Base-by-base conservation (phyloP, 139 green algal genomes). In the Choricystis sp. region DNA sequence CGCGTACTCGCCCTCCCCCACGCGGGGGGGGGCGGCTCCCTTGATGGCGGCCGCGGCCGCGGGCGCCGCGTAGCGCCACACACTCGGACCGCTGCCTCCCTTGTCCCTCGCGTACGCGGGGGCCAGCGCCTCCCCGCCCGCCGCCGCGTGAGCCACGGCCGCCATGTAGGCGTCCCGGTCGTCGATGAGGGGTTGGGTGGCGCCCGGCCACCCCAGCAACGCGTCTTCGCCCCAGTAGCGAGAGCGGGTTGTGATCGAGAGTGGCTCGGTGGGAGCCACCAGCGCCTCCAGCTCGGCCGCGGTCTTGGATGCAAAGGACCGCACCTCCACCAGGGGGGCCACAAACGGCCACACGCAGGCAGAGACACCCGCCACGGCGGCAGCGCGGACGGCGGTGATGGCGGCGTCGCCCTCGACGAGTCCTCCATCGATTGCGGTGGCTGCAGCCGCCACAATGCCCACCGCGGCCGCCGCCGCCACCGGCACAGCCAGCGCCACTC, bases 161-260 rank as follows among this genome's bases (percentile, higher is more conserved):
- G 85, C 87, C 87, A 95, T 94, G 81, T 81, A 91, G 5, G 49
- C 63, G 61, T 96, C 88, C 0, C 88, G 74, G 61, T 91, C 79
- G 1, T 77, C 0, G 20, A 95, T 88, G 59, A 95, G 62, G 1
- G 84, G 68, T 2, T 66, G 55, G 65, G 78, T 60, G 23, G 87
- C 88, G 3, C 87, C 87, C 2, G 87, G 87, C 83, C 83, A 94
- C 60, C 81, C 74, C 57, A 94, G 69, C 58, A 96, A 68, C 2
- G 88, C 87, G 52, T 96, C 88, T 69, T 95, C 86, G 14, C 85
- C 85, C 66, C 78, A 86, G n/a, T n/a, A n/a, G n/a, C n/a, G n/a
- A n/a, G n/a, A n/a, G n/a, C n/a, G n/a, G n/a, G n/a, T n/a, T n/a
- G n/a, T n/a, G 59, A 95, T 65, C 71, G 87, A 84, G 23, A 79